Percentiles rank a stretch among this genome's conserved stretches.
Conservation (phyloP, 2,329 filamentous ascomycete genomes). For the Trichoderma sp. region DNA sequence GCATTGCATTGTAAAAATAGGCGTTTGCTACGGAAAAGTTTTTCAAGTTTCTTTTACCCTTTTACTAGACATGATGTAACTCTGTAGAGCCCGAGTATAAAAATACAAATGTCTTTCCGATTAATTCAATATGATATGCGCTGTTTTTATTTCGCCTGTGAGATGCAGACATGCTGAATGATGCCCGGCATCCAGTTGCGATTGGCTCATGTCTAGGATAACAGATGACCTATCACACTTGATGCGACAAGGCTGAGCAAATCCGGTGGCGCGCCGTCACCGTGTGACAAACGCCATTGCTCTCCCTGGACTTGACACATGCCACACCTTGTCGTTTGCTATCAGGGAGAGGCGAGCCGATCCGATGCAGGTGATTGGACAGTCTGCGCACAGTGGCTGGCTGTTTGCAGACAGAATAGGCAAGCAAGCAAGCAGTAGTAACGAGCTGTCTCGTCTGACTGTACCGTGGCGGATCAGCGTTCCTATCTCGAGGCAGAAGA, state of each 20-base stretch:
- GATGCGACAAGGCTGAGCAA: conserved; percentile 5
- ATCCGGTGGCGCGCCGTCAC: conserved; percentile 5
- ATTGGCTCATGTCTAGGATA: neutral
- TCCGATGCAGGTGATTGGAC: neutral
- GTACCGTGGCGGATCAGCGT: neutral
- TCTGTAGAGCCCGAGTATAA: conserved; percentile 2
- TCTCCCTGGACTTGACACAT: neutral
- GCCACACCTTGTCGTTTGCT: neutral
- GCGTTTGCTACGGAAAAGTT: conserved; percentile 18
- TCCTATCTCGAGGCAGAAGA: neutral
- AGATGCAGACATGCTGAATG: neutral
- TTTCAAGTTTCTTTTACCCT: neutral
- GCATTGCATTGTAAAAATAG: conserved; percentile 16
- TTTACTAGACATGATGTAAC: neutral
- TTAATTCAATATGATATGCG: neutral
- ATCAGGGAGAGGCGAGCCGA: neutral
- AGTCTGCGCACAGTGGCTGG: neutral
- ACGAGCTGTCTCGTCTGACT: conserved; percentile 4
- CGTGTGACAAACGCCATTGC: conserved; percentile 10
- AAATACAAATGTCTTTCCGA: neutral
- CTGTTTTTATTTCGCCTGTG: neutral
- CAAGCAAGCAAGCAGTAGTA: neutral
- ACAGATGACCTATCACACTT: conserved; percentile 3
- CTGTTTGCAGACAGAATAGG: neutral
- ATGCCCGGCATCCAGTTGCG: neutral